phyloP scores from a whole-genome alignment of 2,329 filamentous ascomycete genomes.

The Cadophora sp. region DNA sequence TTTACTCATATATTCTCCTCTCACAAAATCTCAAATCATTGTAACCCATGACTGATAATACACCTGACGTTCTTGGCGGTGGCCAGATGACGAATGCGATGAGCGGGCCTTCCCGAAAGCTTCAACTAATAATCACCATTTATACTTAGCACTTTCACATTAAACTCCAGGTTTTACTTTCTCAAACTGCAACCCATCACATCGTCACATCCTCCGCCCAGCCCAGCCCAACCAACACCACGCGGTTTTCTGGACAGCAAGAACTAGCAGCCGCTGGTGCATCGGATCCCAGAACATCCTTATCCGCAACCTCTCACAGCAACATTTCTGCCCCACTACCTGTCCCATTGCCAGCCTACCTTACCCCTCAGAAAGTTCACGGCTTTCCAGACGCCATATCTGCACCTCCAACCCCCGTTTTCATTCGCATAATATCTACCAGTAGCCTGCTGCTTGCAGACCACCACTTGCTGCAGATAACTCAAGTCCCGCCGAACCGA shows the following conservation, averaged over 20 bases:
- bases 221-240: not conserved
- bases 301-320: conserved; percentile 6
- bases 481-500: conserved; percentile 14
- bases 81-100: conserved; percentile 19
- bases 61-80: conserved; percentile 18
- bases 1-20: not conserved
- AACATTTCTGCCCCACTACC: conserved; percentile 16
- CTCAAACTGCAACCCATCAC: not conserved
- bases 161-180: not conserved
- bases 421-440: conserved; percentile 12
- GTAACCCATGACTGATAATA: not conserved
- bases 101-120: conserved; percentile 16
- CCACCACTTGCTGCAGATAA: conserved; percentile 12
- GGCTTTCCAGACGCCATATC: conserved; percentile 16
- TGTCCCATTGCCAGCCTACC: not conserved
- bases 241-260: not conserved
- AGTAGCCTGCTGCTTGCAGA: conserved; percentile 17
- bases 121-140: conserved; percentile 2
- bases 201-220: not conserved
- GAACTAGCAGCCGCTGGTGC: not conserved
- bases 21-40: not conserved
- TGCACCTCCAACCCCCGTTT: conserved; percentile 10
- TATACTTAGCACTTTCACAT: not conserved
- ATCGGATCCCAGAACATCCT: not conserved
- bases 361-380: conserved; percentile 2